A percentile compares a stretch with the other conserved stretches of the same genome.
These are phyloP conservation scores for Breviolum minutum DNA, from an alignment of 73 alveolate species.

Conservation along the genomic window DNA sequence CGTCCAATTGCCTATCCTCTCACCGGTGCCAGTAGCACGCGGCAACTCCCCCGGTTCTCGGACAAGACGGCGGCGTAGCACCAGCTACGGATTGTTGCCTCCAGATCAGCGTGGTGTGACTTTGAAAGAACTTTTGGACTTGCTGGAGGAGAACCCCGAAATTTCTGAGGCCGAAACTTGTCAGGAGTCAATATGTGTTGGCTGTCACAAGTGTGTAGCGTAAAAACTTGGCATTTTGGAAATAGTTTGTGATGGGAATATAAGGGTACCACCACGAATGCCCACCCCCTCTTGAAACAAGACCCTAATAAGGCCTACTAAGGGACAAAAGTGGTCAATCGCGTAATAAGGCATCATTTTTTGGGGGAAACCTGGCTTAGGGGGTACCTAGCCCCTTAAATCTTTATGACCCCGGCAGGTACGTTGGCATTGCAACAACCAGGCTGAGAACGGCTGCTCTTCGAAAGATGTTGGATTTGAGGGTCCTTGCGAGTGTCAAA, in stretches of 20 bases:
- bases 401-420: background rate
- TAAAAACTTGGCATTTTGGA: too few species aligned
- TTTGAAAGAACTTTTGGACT: background rate
- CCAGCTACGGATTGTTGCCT: slow-evolving; percentile 16
- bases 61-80: slow-evolving; percentile 17
- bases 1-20: background rate
- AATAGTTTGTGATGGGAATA: background rate
- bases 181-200: too few species aligned
- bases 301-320: too few species aligned
- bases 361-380: too few species aligned
- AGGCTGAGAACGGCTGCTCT: background rate
- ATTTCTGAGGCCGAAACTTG: background rate
- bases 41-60: slow-evolving; percentile 8
- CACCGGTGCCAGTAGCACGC: background rate
- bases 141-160: background rate
- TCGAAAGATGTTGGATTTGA: background rate
- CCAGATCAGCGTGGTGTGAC: slow-evolving; percentile 48
- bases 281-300: too few species aligned
- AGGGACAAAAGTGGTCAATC: too few species aligned
- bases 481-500: slow-evolving; percentile 13
- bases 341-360: too few species aligned
- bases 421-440: slow-evolving; percentile 36
- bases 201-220: too few species aligned
- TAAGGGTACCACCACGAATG: too few species aligned
- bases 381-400: too few species aligned